These are phyloP conservation scores for Geum urbanum DNA, from an alignment of 306 rosid genomes.

Conservation along the genomic window DNA sequence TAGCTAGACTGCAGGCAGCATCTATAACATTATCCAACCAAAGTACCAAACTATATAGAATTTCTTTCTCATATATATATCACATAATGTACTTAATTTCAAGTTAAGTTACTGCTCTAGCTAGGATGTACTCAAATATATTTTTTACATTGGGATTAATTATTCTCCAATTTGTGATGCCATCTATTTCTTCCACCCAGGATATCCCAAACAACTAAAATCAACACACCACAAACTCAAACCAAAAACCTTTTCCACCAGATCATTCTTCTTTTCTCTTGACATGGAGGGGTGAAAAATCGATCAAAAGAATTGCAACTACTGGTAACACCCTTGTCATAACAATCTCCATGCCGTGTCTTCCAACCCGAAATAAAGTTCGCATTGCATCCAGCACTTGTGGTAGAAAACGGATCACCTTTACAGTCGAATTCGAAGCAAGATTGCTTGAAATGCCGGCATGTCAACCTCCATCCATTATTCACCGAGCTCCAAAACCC, in stretches of 20 bases:
- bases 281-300: slow-evolving; percentile 12
- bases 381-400: not conserved
- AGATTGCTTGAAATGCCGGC: not conserved
- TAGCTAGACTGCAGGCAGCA: too few relatives aligned
- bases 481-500: too few relatives aligned
- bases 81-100: too few relatives aligned
- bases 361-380: not conserved
- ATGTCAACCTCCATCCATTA: not conserved
- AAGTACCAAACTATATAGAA: too few relatives aligned
- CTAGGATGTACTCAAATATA: not conserved
- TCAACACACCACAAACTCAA: slow-evolving; percentile 8
- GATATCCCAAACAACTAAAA: slow-evolving; percentile 15
- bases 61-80: too few relatives aligned
- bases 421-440: not conserved
- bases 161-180: not conserved
- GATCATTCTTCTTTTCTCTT: slow-evolving; percentile 3
- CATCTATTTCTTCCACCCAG: not conserved
- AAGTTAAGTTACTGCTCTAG: too few relatives aligned
- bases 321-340: slow-evolving; percentile 9
- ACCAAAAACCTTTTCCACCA: slow-evolving; percentile 15
- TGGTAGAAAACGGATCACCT: not conserved
- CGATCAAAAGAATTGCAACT: not conserved
- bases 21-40: too few relatives aligned
- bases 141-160: not conserved
- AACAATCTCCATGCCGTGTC: not conserved